Base-by-base conservation (phyloP, 1,284 basidiomycete species). In the Leccinum olivaceoglutinosum region DNA sequence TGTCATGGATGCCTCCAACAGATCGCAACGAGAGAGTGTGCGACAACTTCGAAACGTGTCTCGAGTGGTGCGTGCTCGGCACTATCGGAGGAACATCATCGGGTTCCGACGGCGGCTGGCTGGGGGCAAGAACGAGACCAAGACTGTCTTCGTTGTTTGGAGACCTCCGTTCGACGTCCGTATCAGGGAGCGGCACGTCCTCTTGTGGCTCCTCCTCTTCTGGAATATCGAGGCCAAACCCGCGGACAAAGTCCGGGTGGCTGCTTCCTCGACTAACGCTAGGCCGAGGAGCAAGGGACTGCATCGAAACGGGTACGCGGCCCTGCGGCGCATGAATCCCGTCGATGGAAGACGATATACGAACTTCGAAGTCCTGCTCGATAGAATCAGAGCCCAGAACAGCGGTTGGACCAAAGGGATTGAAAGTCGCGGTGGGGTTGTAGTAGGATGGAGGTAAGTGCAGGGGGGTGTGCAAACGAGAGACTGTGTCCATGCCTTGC, bases 181-280 rank as follows among this genome's bases (percentile, higher is more conserved):
- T 68, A 18, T 56, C 32, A 21, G 55, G 55, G 3, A 70, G 70
- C 2, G 69, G 71, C 14, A 73, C 77, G 44, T 76, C 78, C 4
- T 81, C 80, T 51, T 75, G 75, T 32, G 81, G 80, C 60, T 81
- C 81, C 25, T 71, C 74, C 70, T 91, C 89, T 68, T 90, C 87
- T 5, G 89, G 87, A 63, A 87, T 85, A 67, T 92, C 89, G 58
- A 92, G 70, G 2, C 90, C 89, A 73, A 92, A 93, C 3, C 90
- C 90, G 66, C 87, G 83, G 62, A 76, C 74, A 70, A 92, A 93
- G 73, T 92, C 89, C 4, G 88, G 86, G 36, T 85, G 80, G 62
- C 80, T 85, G 66, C 82, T 80, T 12, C 83, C 80, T 64, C 75
- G 80, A 71, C 72, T 77, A 59, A 80, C 69, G 29, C 69, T 66